Evolutionary conservation across 1,284 basidiomycete species (phyloP).

Genomic region (Apiotrichum laibachii): DNA sequence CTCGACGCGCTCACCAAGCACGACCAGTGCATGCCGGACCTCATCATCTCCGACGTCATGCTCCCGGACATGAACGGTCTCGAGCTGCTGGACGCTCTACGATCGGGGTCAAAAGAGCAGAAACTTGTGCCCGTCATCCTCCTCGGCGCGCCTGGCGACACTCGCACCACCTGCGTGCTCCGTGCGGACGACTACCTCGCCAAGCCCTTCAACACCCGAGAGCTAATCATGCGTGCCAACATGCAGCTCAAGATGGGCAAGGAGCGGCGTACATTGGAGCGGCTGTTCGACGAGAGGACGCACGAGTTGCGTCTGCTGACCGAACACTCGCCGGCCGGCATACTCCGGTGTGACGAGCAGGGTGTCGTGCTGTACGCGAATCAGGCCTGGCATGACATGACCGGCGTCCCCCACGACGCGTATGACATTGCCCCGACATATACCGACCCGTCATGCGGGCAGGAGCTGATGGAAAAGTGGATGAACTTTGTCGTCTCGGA

Average conservation of each 20-base stretch:
- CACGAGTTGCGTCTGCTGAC: not conserved
- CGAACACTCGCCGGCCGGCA: conserved; percentile 35
- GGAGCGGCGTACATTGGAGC: conserved; percentile 38
- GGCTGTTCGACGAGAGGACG: conserved; percentile 40
- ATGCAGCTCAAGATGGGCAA: conserved; percentile 47
- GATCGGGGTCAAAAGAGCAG: conserved; percentile 19
- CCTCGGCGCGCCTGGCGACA: conserved; percentile 41
- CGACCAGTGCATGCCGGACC: conserved; percentile 27
- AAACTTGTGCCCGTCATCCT: conserved; percentile 40
- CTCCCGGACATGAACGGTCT: conserved; percentile 48
- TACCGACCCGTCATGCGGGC: no score
- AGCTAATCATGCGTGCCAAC: conserved; percentile 52
- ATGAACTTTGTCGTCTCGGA: no score
- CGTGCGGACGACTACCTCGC: conserved; percentile 49
- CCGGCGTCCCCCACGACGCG: conserved; percentile 15
- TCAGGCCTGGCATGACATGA: conserved; percentile 7
- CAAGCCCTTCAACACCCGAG: conserved; percentile 48
- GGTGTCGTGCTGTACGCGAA: conserved; percentile 35
- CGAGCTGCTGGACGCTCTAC: conserved; percentile 32
- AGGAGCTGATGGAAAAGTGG: no score
- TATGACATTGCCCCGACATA: no score
- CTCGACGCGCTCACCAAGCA: conserved; percentile 47
- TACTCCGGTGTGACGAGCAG: conserved; percentile 34
- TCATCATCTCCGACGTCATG: conserved; percentile 53
- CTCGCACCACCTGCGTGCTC: conserved; percentile 14